Conservation (phyloP, 192 early-diverging fungal genomes). For the Coemansia asiatica region DNA sequence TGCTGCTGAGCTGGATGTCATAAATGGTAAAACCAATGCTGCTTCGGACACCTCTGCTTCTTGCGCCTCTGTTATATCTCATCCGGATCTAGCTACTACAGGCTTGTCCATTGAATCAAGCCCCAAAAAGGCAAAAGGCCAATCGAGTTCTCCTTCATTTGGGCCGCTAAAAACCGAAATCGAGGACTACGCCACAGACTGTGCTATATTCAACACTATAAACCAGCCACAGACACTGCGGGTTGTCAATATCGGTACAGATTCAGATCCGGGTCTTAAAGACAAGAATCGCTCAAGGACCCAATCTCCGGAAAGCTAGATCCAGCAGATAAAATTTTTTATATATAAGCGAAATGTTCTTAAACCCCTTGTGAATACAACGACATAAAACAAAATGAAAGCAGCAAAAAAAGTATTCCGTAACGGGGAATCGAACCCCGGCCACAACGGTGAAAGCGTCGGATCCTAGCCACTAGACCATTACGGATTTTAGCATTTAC, state of each 20-base stretch:
- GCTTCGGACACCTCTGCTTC: not conserved
- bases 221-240: slow-evolving; percentile 17
- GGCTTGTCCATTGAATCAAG: not conserved
- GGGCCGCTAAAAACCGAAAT: not conserved
- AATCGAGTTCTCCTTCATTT: not conserved
- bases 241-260: slow-evolving; percentile 8
- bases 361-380: too few relatives aligned
- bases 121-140: not conserved
- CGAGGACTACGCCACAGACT: not conserved
- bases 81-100: not conserved
- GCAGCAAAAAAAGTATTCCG: slow-evolving; percentile 4
- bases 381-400: too few relatives aligned
- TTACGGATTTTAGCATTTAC: slow-evolving; percentile 52
- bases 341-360: too few relatives aligned
- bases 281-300: not conserved
- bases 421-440: slow-evolving; percentile 78
- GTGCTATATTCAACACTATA: slow-evolving; percentile 11
- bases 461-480: slow-evolving; percentile 83
- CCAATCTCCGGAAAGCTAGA: not conserved
- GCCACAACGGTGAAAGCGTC: slow-evolving; percentile 82
- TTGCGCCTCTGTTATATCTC: not conserved
- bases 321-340: not conserved
- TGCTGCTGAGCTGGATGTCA: slow-evolving; percentile 29
- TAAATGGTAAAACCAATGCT: slow-evolving; percentile 8
- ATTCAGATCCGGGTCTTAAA: not conserved